Percentiles rank a stretch among this genome's conserved stretches.
phyloP scores from a whole-genome alignment of 176 grass and related monocot species.

The Eleusine indica region DNA sequence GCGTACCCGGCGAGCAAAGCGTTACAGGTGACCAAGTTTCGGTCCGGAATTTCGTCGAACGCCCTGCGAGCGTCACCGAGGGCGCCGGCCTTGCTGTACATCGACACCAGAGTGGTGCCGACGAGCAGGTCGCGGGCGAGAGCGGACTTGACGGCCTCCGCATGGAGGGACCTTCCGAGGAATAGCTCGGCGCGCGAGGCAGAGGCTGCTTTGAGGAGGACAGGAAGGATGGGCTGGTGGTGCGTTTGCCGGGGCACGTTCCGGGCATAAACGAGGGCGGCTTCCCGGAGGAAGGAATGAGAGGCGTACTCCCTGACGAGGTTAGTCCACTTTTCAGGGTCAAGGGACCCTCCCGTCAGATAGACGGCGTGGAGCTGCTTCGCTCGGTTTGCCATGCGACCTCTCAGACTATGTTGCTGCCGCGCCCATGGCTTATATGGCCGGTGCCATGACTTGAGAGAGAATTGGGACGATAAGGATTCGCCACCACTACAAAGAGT shows the following conservation, averaged over 20 bases:
- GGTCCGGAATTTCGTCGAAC: constrained; percentile 57
- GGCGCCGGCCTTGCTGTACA: constrained; percentile 55
- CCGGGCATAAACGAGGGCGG: constrained; percentile 43
- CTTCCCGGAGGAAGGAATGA: constrained; percentile 40
- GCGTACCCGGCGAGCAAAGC: constrained; percentile 59
- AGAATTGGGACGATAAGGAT: not conserved
- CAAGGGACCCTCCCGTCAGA: not conserved
- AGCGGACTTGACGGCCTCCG: constrained; percentile 45
- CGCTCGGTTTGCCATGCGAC: constrained; percentile 29
- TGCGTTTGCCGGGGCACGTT: constrained; percentile 43
- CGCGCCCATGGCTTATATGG: not conserved
- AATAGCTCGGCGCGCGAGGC: not conserved
- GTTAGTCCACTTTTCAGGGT: constrained; percentile 34
- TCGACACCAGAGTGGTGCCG: constrained; percentile 59
- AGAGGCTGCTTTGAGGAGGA: constrained; percentile 59
- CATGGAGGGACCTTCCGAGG: constrained; percentile 53
- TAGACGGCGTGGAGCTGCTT: constrained; percentile 51
- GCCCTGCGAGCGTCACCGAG: constrained; percentile 22
- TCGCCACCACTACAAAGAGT: not conserved
- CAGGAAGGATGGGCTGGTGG: constrained; percentile 49
- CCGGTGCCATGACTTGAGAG: too few species aligned
- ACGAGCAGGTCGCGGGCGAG: constrained; percentile 38
- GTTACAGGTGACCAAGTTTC: constrained; percentile 51
- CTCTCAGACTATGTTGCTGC: not conserved
- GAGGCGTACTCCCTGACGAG: constrained; percentile 49